These are phyloP conservation scores for Begonia peltatifolia DNA, from an alignment of 306 rosid species.

Conservation along the genomic window DNA sequence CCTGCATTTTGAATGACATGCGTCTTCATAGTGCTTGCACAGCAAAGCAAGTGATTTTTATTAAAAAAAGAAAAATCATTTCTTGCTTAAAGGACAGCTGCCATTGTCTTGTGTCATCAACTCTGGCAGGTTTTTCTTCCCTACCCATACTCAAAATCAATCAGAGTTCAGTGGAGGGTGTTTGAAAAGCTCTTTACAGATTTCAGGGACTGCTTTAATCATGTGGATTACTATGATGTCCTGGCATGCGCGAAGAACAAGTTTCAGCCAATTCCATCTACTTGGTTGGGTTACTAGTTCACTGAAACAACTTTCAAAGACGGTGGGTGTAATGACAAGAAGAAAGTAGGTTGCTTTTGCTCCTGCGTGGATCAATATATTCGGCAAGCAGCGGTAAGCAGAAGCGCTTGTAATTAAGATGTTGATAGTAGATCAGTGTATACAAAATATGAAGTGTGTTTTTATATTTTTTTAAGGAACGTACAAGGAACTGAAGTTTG, in stretches of 20 bases:
- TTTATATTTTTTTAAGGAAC: no score
- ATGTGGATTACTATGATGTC: slow-evolving; percentile 48
- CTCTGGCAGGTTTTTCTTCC: slow-evolving; percentile 61
- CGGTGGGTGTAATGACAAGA: neutral
- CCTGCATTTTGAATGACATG: no score
- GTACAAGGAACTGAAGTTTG: no score
- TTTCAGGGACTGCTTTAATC: slow-evolving; percentile 66
- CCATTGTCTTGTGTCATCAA: neutral
- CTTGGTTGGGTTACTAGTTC: slow-evolving; percentile 57
- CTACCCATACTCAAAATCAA: slow-evolving; percentile 50
- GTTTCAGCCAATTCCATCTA: slow-evolving; percentile 66
- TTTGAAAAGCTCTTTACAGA: slow-evolving; percentile 80
- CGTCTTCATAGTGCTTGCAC: no score
- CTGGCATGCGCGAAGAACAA: slow-evolving; percentile 62
- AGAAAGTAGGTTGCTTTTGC: no score
- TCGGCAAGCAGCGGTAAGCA: no score
- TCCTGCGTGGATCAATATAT: no score
- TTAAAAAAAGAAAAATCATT: no score
- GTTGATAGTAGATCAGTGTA: no score
- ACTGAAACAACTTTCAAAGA: neutral
- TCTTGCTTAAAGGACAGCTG: neutral
- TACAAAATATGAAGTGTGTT: no score
- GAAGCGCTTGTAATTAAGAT: no score
- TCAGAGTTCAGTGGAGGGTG: slow-evolving; percentile 73
- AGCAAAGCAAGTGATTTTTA: no score